Evolutionary conservation across 257 asterid genomes (phyloP).

Genomic region (Solanum commersonii): DNA sequence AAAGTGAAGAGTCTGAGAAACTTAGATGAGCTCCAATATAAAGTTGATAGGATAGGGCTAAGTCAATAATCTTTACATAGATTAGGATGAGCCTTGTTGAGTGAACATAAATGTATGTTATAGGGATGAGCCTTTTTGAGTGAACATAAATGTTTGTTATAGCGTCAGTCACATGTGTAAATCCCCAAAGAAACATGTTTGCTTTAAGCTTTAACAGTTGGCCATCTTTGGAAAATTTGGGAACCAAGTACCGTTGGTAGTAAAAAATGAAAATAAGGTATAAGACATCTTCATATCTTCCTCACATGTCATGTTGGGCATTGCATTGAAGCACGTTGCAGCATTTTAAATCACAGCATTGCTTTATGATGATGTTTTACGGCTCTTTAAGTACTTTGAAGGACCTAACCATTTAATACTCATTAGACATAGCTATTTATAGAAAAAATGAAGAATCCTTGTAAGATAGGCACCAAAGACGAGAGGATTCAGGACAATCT

Average conservation of each 20-base stretch:
- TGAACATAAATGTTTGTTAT: neutral
- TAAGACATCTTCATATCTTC: neutral
- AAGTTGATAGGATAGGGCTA: neutral
- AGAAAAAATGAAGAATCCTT: neutral
- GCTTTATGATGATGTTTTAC: neutral
- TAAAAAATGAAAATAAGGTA: neutral
- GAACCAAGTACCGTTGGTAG: neutral
- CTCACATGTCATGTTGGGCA: neutral
- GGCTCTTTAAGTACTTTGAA: neutral
- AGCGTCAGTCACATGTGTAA: neutral
- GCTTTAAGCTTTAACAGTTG: neutral
- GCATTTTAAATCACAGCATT: neutral
- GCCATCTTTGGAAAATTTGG: neutral
- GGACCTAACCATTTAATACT: neutral
- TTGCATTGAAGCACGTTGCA: neutral
- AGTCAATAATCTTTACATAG: neutral
- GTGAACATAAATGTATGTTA: neutral
- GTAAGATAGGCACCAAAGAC: neutral
- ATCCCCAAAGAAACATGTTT: neutral
- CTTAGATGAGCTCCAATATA: neutral
- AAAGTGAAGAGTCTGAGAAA: neutral
- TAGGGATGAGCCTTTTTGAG: neutral
- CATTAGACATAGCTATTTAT: neutral
- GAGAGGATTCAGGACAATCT: neutral
- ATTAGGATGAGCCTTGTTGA: neutral